A percentile compares a stretch with the other conserved stretches of the same genome.
These are phyloP conservation scores for Phytophthora syringae DNA, from an alignment of 352 stramenopile species.

Conservation along the genomic window DNA sequence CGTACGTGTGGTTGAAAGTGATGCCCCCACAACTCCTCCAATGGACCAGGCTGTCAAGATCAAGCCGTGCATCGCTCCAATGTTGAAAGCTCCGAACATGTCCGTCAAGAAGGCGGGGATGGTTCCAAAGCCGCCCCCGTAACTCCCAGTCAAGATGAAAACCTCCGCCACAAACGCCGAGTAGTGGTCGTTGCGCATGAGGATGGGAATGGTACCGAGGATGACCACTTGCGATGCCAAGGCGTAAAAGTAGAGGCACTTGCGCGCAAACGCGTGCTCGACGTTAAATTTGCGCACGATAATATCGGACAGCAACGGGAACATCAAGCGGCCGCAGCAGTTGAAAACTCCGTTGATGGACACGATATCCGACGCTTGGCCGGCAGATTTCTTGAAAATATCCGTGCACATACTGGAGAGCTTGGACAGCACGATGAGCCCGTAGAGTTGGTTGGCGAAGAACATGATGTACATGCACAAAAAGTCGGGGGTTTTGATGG, in stretches of 20 bases:
- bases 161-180: conserved; percentile 58
- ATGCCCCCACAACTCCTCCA: conserved; percentile 74
- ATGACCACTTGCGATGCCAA: conserved; percentile 67
- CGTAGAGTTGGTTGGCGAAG: conserved; percentile 62
- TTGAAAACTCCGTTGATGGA: conserved; percentile 67
- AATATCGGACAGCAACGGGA: conserved; percentile 49
- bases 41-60: conserved; percentile 84
- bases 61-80: conserved; percentile 77
- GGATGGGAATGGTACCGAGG: conserved; percentile 60
- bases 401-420: conserved; percentile 58
- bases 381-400: conserved; percentile 45
- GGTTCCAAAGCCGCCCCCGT: conserved; percentile 74
- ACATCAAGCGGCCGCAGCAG: conserved; percentile 47
- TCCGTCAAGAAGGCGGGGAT: conserved; percentile 81
- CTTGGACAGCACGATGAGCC: conserved; percentile 67
- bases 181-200: conserved; percentile 69
- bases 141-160: conserved; percentile 75
- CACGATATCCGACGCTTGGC: conserved; percentile 48
- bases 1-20: conserved; percentile 70
- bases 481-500: conserved; percentile 65
- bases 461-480: conserved; percentile 75
- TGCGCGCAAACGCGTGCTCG: conserved; percentile 50
- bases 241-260: conserved; percentile 67
- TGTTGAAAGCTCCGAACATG: conserved; percentile 88
- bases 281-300: conserved; percentile 47